Percentiles rank a stretch among this genome's conserved stretches.
Evolutionary conservation across 805 yeast genomes (phyloP).

Genomic region (Ogataea ramenticola): DNA sequence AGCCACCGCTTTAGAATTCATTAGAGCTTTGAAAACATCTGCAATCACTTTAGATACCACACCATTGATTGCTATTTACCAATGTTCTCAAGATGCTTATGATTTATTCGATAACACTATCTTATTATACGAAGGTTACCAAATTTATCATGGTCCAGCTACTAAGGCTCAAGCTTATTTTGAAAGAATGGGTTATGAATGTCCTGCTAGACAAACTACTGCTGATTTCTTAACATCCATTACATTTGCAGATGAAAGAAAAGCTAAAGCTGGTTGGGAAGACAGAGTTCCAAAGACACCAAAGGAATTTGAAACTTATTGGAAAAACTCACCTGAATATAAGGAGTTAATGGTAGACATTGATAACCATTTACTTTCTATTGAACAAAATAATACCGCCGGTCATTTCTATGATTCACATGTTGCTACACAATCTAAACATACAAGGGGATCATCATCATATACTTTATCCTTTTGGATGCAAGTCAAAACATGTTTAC

Average conservation of each 20-base stretch:
- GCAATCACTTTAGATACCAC: constrained; percentile 43
- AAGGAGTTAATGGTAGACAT: constrained; percentile 25
- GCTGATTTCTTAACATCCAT: constrained; percentile 64
- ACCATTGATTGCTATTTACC: constrained; percentile 44
- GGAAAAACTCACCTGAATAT: constrained; percentile 36
- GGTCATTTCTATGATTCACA: constrained; percentile 15
- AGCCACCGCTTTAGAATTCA: constrained; percentile 61
- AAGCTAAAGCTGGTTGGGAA: constrained; percentile 43
- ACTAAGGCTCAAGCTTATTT: constrained; percentile 47
- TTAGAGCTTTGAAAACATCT: constrained; percentile 48
- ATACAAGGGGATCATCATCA: constrained; percentile 31
- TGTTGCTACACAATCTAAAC: constrained; percentile 34
- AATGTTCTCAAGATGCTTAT: constrained; percentile 37
- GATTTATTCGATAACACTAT: constrained; percentile 36
- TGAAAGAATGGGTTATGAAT: constrained; percentile 53
- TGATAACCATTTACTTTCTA: constrained; percentile 19
- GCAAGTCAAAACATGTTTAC: constrained; percentile 45
- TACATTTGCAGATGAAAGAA: constrained; percentile 57
- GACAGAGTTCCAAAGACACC: constrained; percentile 49
- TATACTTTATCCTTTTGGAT: constrained; percentile 34
- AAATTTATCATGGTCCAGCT: constrained; percentile 50
- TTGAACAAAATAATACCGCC: constrained; percentile 1
- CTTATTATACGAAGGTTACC: constrained; percentile 36
- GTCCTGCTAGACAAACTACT: constrained; percentile 62
- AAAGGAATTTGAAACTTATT: constrained; percentile 48